Conservation (phyloP, 1,284 basidiomycete genomes). For the Flammula alnicola region DNA sequence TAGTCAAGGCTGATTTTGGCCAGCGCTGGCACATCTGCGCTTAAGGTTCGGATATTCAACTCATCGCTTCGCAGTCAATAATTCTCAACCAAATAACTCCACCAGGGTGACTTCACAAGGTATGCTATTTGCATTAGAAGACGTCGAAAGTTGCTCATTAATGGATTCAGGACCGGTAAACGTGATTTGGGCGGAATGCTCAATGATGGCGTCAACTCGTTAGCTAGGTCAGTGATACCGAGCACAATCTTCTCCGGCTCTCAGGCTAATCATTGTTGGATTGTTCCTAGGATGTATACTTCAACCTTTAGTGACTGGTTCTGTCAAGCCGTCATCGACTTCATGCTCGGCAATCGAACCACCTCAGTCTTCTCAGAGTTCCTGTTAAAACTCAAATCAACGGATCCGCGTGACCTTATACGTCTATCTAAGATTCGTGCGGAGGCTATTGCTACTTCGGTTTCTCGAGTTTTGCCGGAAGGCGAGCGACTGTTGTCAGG, state of each 20-base stretch:
- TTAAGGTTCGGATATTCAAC: conserved; percentile 64
- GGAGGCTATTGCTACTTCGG: conserved; percentile 88
- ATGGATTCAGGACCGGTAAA: conserved; percentile 78
- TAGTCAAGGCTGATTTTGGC: conserved; percentile 16
- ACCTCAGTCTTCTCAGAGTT: conserved; percentile 91
- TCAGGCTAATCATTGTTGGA: conserved; percentile 1
- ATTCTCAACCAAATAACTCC: conserved; percentile 6
- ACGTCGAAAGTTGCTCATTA: conserved; percentile 10
- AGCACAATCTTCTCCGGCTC: background rate
- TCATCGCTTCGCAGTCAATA: conserved; percentile 5
- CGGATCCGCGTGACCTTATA: conserved; percentile 89
- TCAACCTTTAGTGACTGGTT: conserved; percentile 96
- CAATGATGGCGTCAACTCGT: conserved; percentile 91
- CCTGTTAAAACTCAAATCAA: conserved; percentile 81
- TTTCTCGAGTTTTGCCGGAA: conserved; percentile 80
- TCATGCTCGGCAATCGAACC: conserved; percentile 86
- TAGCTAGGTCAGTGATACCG: conserved; percentile 60
- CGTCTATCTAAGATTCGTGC: conserved; percentile 86
- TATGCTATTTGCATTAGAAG: conserved; percentile 34
- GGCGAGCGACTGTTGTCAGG: conserved; percentile 85
- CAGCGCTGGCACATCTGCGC: conserved; percentile 87
- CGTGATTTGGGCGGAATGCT: conserved; percentile 90
- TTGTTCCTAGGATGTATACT: conserved; percentile 70
- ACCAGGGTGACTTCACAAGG: conserved; percentile 92
- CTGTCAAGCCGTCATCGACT: conserved; percentile 93